Evolutionary conservation across 176 grass and related monocot species (phyloP).

Genomic region (Oryza brachyantha): DNA sequence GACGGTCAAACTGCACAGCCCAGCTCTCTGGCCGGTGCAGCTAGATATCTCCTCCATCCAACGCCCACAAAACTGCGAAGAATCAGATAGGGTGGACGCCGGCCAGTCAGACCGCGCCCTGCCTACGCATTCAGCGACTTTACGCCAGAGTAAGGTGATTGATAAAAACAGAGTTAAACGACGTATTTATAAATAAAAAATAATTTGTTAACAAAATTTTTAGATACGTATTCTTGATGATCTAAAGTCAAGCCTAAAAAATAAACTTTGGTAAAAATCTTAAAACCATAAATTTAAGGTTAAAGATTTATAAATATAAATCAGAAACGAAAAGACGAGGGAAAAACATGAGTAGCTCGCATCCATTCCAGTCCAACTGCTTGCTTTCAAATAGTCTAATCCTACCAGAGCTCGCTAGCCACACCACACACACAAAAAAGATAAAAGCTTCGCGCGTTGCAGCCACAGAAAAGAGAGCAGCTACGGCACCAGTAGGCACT

Average conservation of each 20-base stretch:
- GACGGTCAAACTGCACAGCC: slow-evolving; percentile 40
- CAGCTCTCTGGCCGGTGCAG: slow-evolving; percentile 22
- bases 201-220: too few species aligned
- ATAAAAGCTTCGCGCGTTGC: slow-evolving; percentile 15
- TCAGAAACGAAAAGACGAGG: too few species aligned
- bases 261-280: too few species aligned
- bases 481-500: not conserved
- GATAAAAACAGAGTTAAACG: too few species aligned
- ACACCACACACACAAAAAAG: slow-evolving; percentile 10
- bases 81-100: not conserved
- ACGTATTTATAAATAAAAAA: too few species aligned
- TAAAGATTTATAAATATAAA: too few species aligned
- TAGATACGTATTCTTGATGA: too few species aligned
- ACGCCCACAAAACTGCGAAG: not conserved
- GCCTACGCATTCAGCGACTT: slow-evolving; percentile 34
- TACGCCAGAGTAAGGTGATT: too few species aligned
- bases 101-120: not conserved
- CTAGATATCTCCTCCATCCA: not conserved
- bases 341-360: too few species aligned
- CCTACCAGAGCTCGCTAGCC: slow-evolving; percentile 24
- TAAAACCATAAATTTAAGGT: too few species aligned
- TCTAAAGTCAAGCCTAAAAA: too few species aligned
- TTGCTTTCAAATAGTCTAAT: slow-evolving; percentile 60
- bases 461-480: slow-evolving; percentile 11
- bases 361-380: slow-evolving; percentile 42